Percentiles rank a stretch among this genome's conserved stretches.
These are phyloP conservation scores for Pulveroboletus sp. DNA, from an alignment of 768 basidiomycete genomes.

Conservation along the genomic window DNA sequence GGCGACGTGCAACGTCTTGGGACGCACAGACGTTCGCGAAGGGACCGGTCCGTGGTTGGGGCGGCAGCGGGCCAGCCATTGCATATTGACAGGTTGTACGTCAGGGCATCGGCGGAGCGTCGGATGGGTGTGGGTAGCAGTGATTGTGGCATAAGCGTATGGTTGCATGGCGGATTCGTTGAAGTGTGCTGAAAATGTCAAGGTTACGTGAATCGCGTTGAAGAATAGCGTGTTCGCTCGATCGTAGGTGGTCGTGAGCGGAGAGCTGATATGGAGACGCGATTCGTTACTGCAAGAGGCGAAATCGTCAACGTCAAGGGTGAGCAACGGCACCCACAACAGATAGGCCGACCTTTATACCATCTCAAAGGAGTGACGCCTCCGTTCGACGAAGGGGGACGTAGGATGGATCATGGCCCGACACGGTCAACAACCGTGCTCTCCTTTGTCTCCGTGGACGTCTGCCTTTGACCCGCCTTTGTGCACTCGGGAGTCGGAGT, in stretches of 20 bases:
- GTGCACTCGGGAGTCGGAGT: slow-evolving; percentile 4
- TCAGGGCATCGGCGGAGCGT: background rate
- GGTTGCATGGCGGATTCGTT: background rate
- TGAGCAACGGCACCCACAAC: background rate
- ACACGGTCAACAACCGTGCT: background rate
- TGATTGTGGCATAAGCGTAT: background rate
- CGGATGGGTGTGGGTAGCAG: background rate
- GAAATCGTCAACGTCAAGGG: background rate
- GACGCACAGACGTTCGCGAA: background rate
- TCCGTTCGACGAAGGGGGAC: background rate
- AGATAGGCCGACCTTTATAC: background rate
- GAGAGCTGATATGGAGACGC: background rate
- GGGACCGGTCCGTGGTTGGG: background rate
- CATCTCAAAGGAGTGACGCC: background rate
- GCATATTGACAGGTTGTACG: background rate
- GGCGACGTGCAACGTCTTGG: background rate
- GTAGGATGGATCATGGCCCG: background rate
- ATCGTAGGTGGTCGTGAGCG: background rate
- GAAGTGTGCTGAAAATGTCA: background rate
- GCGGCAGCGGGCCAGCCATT: too few species aligned
- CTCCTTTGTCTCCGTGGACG: slow-evolving; percentile 1
- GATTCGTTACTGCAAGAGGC: background rate
- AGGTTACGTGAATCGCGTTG: background rate
- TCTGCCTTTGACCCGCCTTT: slow-evolving; percentile 11
- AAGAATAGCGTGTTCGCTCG: background rate